These are phyloP conservation scores for Typha latifolia DNA, from an alignment of 176 grass and related monocot genomes.

Conservation along the genomic window DNA sequence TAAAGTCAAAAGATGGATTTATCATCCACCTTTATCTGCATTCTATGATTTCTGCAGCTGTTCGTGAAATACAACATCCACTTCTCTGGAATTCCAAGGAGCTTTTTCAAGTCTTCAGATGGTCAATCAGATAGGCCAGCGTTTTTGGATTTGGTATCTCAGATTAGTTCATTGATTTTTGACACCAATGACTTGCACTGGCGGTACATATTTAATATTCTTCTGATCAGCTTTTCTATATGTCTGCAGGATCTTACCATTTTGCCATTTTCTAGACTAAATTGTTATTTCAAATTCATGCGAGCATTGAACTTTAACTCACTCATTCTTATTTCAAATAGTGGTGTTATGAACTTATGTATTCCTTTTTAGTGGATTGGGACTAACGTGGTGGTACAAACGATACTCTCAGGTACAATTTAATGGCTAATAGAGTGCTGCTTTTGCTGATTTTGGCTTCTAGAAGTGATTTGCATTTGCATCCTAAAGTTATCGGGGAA, in stretches of 20 bases:
- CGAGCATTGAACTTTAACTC: too few species aligned
- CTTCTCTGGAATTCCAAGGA: conserved; percentile 89
- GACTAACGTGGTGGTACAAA: too few species aligned
- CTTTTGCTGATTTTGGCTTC: conserved; percentile 80
- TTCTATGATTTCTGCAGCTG: conserved; percentile 41
- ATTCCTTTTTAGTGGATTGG: not conserved
- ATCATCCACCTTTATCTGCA: conserved; percentile 17
- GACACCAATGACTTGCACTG: conserved; percentile 72
- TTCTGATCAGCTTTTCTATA: too few species aligned
- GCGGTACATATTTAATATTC: conserved; percentile 48
- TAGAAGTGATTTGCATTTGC: conserved; percentile 60
- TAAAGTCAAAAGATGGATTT: conserved; percentile 3
- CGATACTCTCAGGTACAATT: conserved; percentile 74
- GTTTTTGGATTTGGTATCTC: conserved; percentile 66
- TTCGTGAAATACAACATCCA: conserved; percentile 93
- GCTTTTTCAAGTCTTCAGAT: conserved; percentile 64
- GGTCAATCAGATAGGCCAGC: conserved; percentile 31
- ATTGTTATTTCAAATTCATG: too few species aligned
- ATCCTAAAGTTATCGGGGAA: conserved; percentile 65
- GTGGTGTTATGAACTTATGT: not conserved
- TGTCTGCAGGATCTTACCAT: too few species aligned
- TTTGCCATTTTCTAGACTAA: too few species aligned
- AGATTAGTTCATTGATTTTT: conserved; percentile 80
- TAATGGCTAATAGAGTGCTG: conserved; percentile 96
- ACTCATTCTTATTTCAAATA: not conserved